These are phyloP conservation scores for Colletotrichum tropicale DNA, from an alignment of 2,329 filamentous ascomycete species.

Conservation along the genomic window DNA sequence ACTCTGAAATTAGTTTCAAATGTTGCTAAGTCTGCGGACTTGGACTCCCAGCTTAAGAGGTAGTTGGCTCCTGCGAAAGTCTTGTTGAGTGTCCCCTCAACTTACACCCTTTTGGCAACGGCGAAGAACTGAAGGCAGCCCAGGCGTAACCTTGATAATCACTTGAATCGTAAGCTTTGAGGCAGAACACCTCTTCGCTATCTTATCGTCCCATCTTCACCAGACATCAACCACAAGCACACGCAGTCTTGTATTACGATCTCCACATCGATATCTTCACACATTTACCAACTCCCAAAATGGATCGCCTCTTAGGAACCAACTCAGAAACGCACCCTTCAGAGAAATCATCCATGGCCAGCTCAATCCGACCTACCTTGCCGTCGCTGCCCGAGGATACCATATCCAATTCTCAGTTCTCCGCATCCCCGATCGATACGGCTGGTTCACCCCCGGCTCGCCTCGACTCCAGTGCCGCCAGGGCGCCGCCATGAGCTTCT, in stretches of 20 bases:
- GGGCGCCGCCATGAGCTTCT: neutral
- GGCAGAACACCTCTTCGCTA: neutral
- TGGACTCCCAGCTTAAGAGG: neutral
- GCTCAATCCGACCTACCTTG: neutral
- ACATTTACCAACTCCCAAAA: neutral
- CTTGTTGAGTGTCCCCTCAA: neutral
- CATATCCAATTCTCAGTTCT: neutral
- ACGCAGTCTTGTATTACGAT: neutral
- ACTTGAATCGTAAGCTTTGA: too few species aligned
- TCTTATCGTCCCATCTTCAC: neutral
- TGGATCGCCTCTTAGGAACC: neutral
- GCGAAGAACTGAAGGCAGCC: neutral
- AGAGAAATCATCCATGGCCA: neutral
- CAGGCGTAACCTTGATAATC: neutral
- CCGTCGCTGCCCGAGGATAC: neutral
- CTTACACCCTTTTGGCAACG: neutral
- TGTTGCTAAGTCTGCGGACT: too few species aligned
- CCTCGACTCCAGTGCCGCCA: neutral
- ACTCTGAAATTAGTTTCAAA: too few species aligned
- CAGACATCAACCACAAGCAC: neutral
- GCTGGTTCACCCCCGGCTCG: neutral
- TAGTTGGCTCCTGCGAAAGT: neutral
- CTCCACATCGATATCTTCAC: neutral
- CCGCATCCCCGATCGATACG: neutral
- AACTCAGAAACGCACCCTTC: neutral